phyloP scores from a whole-genome alignment of 495 filamentous ascomycete species.

The Lepidopterella palustris region DNA sequence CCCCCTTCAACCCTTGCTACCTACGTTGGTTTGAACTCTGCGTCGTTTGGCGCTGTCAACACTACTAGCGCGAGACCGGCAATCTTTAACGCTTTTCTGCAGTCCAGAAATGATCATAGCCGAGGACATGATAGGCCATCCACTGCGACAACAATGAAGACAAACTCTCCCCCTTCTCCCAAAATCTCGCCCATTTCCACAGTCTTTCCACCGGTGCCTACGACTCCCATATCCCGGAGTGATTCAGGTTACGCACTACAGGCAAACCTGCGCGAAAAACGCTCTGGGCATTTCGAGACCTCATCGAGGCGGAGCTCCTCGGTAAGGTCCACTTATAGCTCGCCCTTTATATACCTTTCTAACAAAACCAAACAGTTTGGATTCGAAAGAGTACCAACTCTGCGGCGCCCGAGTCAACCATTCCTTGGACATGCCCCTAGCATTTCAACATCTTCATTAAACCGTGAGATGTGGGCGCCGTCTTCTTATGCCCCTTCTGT shows the following conservation, averaged over 20 bases:
- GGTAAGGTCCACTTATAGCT: slow-evolving; percentile 18
- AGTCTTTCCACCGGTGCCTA: slow-evolving; percentile 67
- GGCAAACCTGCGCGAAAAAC: slow-evolving; percentile 81
- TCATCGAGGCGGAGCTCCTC: slow-evolving; percentile 82
- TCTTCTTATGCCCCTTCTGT: slow-evolving; percentile 90
- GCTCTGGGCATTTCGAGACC: slow-evolving; percentile 88
- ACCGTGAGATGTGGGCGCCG: slow-evolving; percentile 63
- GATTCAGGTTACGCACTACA: slow-evolving; percentile 86
- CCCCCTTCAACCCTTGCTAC: slow-evolving; percentile 67
- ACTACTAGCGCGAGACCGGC: slow-evolving; percentile 42
- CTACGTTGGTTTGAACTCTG: slow-evolving; percentile 81
- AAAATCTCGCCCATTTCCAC: slow-evolving; percentile 71
- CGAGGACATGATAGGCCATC: slow-evolving; percentile 66
- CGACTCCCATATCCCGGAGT: slow-evolving; percentile 71
- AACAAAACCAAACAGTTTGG: slow-evolving; percentile 51
- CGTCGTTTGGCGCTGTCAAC: slow-evolving; percentile 63
- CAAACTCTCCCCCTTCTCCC: slow-evolving; percentile 73
- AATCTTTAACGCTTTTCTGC: slow-evolving; percentile 87
- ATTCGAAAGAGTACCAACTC: slow-evolving; percentile 59
- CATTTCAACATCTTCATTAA: slow-evolving; percentile 75
- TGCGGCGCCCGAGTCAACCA: slow-evolving; percentile 75
- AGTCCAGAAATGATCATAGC: slow-evolving; percentile 60
- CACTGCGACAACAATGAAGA: slow-evolving; percentile 68
- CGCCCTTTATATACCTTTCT: slow-evolving; percentile 10
- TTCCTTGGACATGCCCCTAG: slow-evolving; percentile 77